These are phyloP conservation scores for Irpex rosettiformis DNA, from an alignment of 1,284 basidiomycete species.

Conservation along the genomic window DNA sequence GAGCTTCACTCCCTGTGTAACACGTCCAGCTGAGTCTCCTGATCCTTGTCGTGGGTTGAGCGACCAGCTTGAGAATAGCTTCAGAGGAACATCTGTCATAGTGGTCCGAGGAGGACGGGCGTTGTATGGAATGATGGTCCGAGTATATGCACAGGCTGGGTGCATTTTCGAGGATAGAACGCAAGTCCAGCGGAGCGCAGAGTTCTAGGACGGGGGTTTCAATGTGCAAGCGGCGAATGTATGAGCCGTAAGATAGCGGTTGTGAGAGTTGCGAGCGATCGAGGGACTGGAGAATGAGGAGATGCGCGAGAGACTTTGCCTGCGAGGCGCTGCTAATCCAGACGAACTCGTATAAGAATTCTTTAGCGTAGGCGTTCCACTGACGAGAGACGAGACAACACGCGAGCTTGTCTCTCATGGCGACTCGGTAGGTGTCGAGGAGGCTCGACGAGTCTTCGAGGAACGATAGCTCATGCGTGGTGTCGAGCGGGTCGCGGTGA, in stretches of 20 bases:
- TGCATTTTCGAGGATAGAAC: conserved; percentile 61
- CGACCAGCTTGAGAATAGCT: conserved; percentile 54
- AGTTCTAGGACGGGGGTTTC: conserved; percentile 64
- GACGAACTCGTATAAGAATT: conserved; percentile 60
- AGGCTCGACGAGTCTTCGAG: conserved; percentile 40
- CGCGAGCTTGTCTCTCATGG: conserved; percentile 46
- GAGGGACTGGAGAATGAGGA: conserved; percentile 46
- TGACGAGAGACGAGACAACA: conserved; percentile 51
- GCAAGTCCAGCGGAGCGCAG: conserved; percentile 62
- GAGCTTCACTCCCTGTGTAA: conserved; percentile 63
- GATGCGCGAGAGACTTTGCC: conserved; percentile 53
- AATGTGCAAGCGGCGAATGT: conserved; percentile 62
- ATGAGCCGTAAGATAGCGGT: conserved; percentile 41
- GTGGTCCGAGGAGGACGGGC: too few relatives aligned
- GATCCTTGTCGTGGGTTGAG: conserved; percentile 53
- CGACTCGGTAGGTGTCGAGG: conserved; percentile 40
- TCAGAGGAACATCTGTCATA: conserved; percentile 45
- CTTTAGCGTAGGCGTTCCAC: conserved; percentile 52
- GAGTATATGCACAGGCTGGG: conserved; percentile 56
- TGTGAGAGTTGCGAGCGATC: too few relatives aligned
- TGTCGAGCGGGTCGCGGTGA: conserved; percentile 42
- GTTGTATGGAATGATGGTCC: conserved; percentile 60
- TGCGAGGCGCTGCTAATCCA: conserved; percentile 61
- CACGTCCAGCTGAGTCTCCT: conserved; percentile 64
- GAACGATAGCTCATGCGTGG: conserved; percentile 47